These are phyloP conservation scores for Stygiomarasmius scandens DNA, from an alignment of 1,284 basidiomycete genomes.

Conservation along the genomic window DNA sequence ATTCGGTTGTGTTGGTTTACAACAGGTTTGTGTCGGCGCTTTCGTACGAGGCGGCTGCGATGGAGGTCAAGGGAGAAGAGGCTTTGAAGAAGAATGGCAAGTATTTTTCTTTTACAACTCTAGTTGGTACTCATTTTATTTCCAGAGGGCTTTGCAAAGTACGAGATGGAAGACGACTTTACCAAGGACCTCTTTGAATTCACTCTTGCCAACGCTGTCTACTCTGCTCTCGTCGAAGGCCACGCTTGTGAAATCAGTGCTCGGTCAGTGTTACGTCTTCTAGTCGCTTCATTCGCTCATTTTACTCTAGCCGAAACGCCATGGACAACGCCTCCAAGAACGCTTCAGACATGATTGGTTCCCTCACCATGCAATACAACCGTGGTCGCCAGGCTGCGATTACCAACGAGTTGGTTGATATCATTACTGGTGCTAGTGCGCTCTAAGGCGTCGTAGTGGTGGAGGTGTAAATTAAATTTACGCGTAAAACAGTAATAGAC, in stretches of 20 bases:
- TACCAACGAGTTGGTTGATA: conserved; percentile 94
- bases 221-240: conserved; percentile 91
- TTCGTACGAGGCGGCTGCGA: conserved; percentile 82
- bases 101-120: conserved; percentile 30
- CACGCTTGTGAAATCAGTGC: conserved; percentile 95
- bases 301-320: conserved; percentile 77
- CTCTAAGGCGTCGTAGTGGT: conserved; percentile 30
- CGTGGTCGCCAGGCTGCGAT: conserved; percentile 99
- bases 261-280: conserved; percentile 65
- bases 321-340: conserved; percentile 99
- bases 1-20: conserved; percentile 89
- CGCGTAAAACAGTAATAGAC: not conserved
- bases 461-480: not conserved
- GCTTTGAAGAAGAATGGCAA: conserved; percentile 77
- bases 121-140: not conserved
- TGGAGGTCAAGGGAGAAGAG: conserved; percentile 83
- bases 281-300: too few species aligned
- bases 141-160: conserved; percentile 83
- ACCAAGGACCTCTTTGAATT: conserved; percentile 96
- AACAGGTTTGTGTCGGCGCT: conserved; percentile 96
- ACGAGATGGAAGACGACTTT: conserved; percentile 96
- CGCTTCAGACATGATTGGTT: conserved; percentile 88
- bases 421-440: conserved; percentile 81
- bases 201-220: conserved; percentile 95
- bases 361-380: conserved; percentile 94